A percentile compares a stretch with the other conserved stretches of the same genome.
Conservation (phyloP, 768 basidiomycete species). For the Pisolithus microcarpus region DNA sequence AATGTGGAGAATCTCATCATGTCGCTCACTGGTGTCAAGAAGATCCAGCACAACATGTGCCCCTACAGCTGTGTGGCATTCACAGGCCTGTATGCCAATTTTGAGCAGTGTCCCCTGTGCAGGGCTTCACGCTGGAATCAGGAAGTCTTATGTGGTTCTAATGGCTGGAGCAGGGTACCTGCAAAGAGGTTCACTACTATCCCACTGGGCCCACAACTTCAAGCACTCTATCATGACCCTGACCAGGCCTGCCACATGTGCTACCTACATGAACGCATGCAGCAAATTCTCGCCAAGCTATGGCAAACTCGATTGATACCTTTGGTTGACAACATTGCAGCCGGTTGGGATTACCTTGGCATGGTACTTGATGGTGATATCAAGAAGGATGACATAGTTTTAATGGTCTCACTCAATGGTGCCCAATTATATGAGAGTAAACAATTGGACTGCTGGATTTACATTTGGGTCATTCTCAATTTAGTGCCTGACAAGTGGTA, state of each 20-base stretch:
- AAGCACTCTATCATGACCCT: slow-evolving; percentile 14
- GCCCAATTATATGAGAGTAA: slow-evolving; percentile 28
- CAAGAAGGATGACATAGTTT: slow-evolving; percentile 18
- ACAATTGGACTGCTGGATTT: slow-evolving; percentile 25
- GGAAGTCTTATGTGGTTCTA: too few relatives aligned
- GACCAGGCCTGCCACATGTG: background rate
- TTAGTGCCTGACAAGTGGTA: slow-evolving; percentile 22
- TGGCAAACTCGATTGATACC: too few relatives aligned
- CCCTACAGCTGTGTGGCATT: slow-evolving; percentile 17
- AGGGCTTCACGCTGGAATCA: too few relatives aligned
- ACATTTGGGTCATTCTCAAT: slow-evolving; percentile 32
- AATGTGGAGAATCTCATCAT: background rate
- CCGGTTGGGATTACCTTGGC: too few relatives aligned
- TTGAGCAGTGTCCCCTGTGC: too few relatives aligned
- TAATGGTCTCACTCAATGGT: slow-evolving; percentile 34
- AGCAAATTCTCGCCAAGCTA: too few relatives aligned
- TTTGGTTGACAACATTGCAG: too few relatives aligned
- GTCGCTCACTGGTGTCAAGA: background rate
- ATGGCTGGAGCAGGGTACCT: too few relatives aligned
- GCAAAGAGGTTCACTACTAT: too few relatives aligned
- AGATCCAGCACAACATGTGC: slow-evolving; percentile 6
- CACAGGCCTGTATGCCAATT: too few relatives aligned
- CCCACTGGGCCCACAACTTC: too few relatives aligned
- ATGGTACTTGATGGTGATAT: too few relatives aligned
- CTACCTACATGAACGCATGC: background rate